These are phyloP conservation scores for Gymnopilus junonius DNA, from an alignment of 768 basidiomycete species.

Conservation along the genomic window DNA sequence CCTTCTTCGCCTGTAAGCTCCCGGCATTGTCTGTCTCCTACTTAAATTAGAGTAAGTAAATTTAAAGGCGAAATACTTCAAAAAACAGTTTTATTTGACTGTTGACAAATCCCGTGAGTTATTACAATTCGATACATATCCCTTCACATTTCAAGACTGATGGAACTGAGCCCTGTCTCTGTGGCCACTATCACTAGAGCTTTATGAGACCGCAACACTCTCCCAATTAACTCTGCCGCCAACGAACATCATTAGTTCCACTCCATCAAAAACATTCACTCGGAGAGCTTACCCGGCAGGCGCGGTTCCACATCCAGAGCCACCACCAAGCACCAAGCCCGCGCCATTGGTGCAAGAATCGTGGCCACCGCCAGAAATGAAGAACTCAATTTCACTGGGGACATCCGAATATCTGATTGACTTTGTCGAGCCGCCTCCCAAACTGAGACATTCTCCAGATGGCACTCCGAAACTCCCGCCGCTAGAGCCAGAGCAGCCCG, in stretches of 20 bases:
- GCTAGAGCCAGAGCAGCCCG: constrained; percentile 6
- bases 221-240: constrained; percentile 20
- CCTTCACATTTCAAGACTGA: not conserved
- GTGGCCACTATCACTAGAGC: not conserved
- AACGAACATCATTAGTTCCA: constrained; percentile 7
- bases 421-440: constrained; percentile 16
- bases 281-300: constrained; percentile 19
- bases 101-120: not conserved
- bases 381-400: constrained; percentile 18
- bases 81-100: constrained; percentile 10
- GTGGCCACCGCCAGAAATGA: too few relatives aligned
- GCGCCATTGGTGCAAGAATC: too few relatives aligned
- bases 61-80: too few relatives aligned
- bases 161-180: not conserved
- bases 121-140: not conserved
- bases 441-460: constrained; percentile 9
- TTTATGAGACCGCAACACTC: constrained; percentile 10
- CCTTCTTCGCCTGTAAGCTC: too few relatives aligned
- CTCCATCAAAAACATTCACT: not conserved
- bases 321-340: too few relatives aligned
- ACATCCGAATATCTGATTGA: constrained; percentile 22
- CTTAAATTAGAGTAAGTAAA: too few relatives aligned
- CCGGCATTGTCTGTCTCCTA: too few relatives aligned
- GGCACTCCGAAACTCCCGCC: not conserved
- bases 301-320: constrained; percentile 18